Base-by-base conservation (phyloP, 2,329 filamentous ascomycete genomes). In the Chrysoporthe deuterocubensis region DNA sequence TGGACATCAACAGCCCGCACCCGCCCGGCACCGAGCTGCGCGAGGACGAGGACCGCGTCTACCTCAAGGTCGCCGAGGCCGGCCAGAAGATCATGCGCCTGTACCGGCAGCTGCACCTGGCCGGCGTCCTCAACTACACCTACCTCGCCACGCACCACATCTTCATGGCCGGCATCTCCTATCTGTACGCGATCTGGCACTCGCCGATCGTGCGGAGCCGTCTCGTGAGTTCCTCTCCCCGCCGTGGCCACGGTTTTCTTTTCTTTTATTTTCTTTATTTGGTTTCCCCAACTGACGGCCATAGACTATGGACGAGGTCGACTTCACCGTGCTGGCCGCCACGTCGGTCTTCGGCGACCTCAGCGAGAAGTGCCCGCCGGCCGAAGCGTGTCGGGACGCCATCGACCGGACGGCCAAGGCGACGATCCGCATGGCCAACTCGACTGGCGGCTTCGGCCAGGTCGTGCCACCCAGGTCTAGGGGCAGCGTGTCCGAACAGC, bases 181-280 rank as follows among this genome's bases (percentile, higher is more conserved):
- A 97, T 78, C 85, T 98, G 2, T 98, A 97, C 78, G 94, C 96
- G 26, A 96, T 98, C 67, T 98, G 95, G 95, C 95, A 98, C 79
- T 97, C 95, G 13, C 89, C 93, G 6, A 87, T 93, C 65, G 95
- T 98, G 62, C 88, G 95, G 74, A 94, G 91, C 77, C 89, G 92
- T 67, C 82, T 98, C 78, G 92, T 95, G 87, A 81, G 91, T 83
- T n/a, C 34, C 21, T 7, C 11, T 6, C 21, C n/a, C 21, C 56
- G 26, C 2, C 26, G 26, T 26, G n/a, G n/a, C n/a, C n/a, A n/a
- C n/a, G n/a, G n/a, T n/a, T n/a, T n/a, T n/a, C n/a, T n/a, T n/a
- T n/a, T n/a, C n/a, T n/a, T n/a, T n/a, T n/a, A n/a, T n/a, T n/a
- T n/a, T n/a, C n/a, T n/a, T n/a, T n/a, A n/a, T n/a, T n/a, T 37